Evolutionary conservation across 148 eudicot species (phyloP).

Genomic region (Fallopia convolvulus): DNA sequence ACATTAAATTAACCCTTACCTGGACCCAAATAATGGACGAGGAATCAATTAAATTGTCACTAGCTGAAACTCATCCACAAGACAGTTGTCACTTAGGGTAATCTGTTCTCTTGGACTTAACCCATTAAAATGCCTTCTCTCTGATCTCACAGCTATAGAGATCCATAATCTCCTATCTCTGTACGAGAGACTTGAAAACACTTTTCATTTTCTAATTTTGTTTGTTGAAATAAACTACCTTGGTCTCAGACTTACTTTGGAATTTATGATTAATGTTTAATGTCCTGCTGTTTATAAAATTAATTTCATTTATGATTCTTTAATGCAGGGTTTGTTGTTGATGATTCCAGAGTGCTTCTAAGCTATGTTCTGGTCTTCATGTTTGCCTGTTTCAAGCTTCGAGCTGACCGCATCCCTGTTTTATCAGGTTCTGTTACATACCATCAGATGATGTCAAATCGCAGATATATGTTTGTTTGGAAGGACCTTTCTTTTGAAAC

Average conservation of each 20-base stretch:
- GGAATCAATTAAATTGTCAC: background rate
- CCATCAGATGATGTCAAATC: slow-evolving; percentile 80
- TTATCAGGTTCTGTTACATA: slow-evolving; percentile 73
- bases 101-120: background rate
- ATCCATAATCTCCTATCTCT: background rate
- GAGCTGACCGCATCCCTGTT: slow-evolving; percentile 66
- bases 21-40: background rate
- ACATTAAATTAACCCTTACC: background rate
- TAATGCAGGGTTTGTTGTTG: slow-evolving; percentile 70
- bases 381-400: slow-evolving; percentile 84
- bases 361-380: slow-evolving; percentile 81
- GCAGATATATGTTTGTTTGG: slow-evolving; percentile 88
- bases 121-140: background rate
- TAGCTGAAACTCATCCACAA: background rate
- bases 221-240: background rate
- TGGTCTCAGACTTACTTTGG: background rate
- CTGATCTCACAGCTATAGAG: background rate
- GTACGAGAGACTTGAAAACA: background rate
- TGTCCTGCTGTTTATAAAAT: background rate
- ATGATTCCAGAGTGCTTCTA: slow-evolving; percentile 78
- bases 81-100: background rate
- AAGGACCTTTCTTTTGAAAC: slow-evolving; percentile 97
- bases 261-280: background rate
- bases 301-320: background rate
- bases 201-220: background rate